These are phyloP conservation scores for Babesia ovata DNA, from an alignment of 169 alveolate species.

Conservation along the genomic window DNA sequence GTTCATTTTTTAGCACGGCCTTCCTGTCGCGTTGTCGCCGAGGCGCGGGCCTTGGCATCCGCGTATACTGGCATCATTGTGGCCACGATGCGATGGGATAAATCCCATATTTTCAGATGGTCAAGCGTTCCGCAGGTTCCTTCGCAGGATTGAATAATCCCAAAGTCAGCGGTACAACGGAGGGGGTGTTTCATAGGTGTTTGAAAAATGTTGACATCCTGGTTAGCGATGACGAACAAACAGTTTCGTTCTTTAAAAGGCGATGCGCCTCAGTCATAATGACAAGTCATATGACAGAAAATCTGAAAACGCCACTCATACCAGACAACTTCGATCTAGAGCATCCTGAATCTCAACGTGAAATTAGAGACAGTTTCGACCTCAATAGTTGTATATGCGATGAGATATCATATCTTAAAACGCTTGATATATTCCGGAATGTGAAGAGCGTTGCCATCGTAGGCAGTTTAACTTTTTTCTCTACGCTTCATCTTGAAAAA, in stretches of 20 bases:
- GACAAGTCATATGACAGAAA: background rate
- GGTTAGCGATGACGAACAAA: background rate
- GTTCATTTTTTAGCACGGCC: too few relatives aligned
- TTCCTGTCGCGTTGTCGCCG: background rate
- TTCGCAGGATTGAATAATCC: background rate
- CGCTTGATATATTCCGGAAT: background rate
- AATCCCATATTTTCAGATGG: background rate
- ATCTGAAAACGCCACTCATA: constrained; percentile 3
- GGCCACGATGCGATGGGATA: background rate
- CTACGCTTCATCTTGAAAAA: constrained; percentile 7
- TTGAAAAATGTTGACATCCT: background rate
- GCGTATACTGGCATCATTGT: background rate
- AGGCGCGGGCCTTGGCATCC: background rate
- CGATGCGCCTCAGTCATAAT: background rate
- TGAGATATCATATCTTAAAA: background rate
- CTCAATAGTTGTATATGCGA: constrained; percentile 7
- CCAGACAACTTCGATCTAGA: background rate
- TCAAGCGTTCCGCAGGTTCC: background rate
- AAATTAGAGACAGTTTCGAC: constrained; percentile 3
- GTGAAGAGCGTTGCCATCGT: constrained; percentile 17
- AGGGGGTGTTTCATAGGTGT: background rate
- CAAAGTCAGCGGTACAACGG: background rate
- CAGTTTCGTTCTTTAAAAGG: constrained; percentile 1
- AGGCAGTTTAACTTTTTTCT: constrained; percentile 15
- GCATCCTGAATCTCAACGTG: constrained; percentile 1